Base-by-base conservation (phyloP, 2,329 filamentous ascomycete genomes). In the Cercospora nicotianae region DNA sequence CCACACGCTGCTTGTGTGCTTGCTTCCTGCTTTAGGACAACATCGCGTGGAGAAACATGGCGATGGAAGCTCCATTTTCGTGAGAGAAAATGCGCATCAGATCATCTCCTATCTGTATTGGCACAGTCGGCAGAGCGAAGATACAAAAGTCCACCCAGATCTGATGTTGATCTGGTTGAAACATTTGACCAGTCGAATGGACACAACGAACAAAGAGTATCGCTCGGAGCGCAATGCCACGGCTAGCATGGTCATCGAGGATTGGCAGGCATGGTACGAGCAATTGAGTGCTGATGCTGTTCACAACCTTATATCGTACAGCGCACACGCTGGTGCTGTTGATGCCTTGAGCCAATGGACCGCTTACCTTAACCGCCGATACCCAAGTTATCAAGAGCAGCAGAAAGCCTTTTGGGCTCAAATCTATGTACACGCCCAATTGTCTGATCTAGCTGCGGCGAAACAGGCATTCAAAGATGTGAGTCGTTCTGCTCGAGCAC, bases 351-450 rank as follows among this genome's bases (percentile, higher is more conserved):
- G 79, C 26, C 62, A 76, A 51, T 78, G 77, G 65, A 75, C 80
- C 42, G 68, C 77, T 3, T 74, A 78, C 18, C 69, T 80, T 10
- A 60, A 64, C n/a, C 59, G 53, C 23, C 66, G 69, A 13, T 74
- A 72, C 53, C 70, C 73, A 16, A 60, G 39, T 2, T 74, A 73
- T 48, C 48, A 60, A 31, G 68, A 74, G 13, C 67, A 72, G 55
- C 64, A 65, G n/a, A 42, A 65, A 45, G 64, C 66, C 3, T 71
- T 77, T 13, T 75, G 72, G 72, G 86, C 88, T 57, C 81, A 93
- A 3, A 82, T 96, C 48, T 87, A 91, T 71, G 90, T 90, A 0
- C 87, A 94, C 79, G 89, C 92, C 1, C 86, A 87, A 66, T 82
- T 87, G 60, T 91, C 89, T 2, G 87, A 96, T 71, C 77, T 90